Base-by-base conservation (phyloP, 805 yeast genomes). In the Priceomyces haplophilus region DNA sequence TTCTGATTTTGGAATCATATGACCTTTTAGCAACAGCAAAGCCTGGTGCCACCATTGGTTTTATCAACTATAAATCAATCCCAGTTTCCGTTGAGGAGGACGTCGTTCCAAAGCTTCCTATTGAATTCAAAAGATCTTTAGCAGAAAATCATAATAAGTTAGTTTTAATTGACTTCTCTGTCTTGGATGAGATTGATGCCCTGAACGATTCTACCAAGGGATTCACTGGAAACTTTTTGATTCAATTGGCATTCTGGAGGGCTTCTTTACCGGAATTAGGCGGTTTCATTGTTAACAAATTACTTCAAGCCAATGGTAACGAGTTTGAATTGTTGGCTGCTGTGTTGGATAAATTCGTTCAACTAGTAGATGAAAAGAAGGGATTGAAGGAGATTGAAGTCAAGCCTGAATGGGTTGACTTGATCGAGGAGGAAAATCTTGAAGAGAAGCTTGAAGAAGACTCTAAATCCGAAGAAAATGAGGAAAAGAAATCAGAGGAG, bases 201-300 rank as follows among this genome's bases (percentile, higher is more conserved):
- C 49, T 60, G 30, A 63, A 61, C 40, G 67, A 62, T 39, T 81
- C 82, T 42, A 82, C 93, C 32, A 76, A 79, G 52, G 95, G 95
- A 21, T 82, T 89, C 59, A 80, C 93, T 3, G 72, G 73, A 24
- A 75, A 81, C 30, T 83, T 89, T 61, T 88, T 88, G 38, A 67
- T 79, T 44, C 96, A 89, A 66, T 78, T 84, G 33, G 87, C 83
- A 0, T 84, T 88, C 72, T 88, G 96, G 95, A 75, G 76, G 46
- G 68, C 75, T 34, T 78, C 85, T 6, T 78, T 75, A 48, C 86
- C 88, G 12, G 75, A 74, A 31, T 71, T 80, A 35, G 76, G 75
- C 25, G 83, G 82, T 38, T 81, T 82, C 27, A 73, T 85, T 50
- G 88, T 86, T 46, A 81, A 87, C 63, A 83, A 83, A 60, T 78